phyloP scores from a whole-genome alignment of 352 stramenopile genomes.

The Phytophthora boehmeriae region DNA sequence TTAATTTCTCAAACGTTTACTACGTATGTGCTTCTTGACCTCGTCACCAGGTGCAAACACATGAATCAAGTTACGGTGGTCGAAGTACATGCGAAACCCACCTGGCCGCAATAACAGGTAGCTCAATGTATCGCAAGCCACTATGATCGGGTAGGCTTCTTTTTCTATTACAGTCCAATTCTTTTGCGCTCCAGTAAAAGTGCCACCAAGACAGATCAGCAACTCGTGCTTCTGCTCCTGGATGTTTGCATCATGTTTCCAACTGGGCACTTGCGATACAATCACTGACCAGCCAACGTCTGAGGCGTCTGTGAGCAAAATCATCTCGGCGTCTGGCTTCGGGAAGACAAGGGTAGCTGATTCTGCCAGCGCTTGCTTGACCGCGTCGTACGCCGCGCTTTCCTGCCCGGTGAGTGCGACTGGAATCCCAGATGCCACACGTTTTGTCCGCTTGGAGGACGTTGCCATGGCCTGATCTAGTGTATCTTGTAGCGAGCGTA shows the following conservation, averaged over 20 bases:
- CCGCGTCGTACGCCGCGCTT: constrained; percentile 2
- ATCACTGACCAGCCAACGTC: constrained; percentile 6
- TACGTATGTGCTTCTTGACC: constrained; percentile 16
- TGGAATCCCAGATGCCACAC: constrained; percentile 8
- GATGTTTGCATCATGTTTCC: constrained; percentile 10
- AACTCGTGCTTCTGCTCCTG: constrained; percentile 13
- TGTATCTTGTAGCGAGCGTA: constrained; percentile 11
- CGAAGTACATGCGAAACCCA: not conserved
- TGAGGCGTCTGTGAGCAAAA: constrained; percentile 6
- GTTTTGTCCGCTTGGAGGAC: constrained; percentile 4
- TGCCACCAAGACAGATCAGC: constrained; percentile 10
- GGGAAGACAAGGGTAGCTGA: constrained; percentile 13
- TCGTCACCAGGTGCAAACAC: constrained; percentile 7
- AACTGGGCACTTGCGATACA: not conserved
- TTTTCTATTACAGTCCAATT: constrained; percentile 24
- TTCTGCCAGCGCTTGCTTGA: constrained; percentile 16
- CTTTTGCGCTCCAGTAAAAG: constrained; percentile 10
- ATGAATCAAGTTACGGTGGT: constrained; percentile 5
- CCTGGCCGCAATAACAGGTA: not conserved
- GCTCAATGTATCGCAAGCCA: not conserved
- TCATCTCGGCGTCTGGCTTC: constrained; percentile 13
- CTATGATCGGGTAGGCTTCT: no score
- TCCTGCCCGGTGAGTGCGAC: constrained; percentile 9
- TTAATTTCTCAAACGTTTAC: constrained; percentile 8
- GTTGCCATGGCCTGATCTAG: not conserved